Conservation (phyloP, 768 basidiomycete species). For the Leccinum incarnatum region DNA sequence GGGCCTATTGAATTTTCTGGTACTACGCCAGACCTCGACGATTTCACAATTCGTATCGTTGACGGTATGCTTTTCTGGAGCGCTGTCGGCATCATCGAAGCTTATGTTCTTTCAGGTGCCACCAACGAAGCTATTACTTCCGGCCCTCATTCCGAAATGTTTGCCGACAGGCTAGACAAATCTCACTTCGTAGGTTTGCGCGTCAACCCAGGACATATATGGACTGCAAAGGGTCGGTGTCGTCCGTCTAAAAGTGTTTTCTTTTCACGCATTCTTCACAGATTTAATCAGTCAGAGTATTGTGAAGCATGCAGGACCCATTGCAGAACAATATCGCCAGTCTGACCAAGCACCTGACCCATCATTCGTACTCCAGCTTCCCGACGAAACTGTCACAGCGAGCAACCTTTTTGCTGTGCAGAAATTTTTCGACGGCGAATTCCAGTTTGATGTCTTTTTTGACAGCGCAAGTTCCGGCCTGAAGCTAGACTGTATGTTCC, state of each 20-base stretch:
- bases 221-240: conserved; percentile 75
- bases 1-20: conserved; percentile 72
- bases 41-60: conserved; percentile 75
- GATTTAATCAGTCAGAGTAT: conserved; percentile 65
- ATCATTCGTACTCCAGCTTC: conserved; percentile 71
- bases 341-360: conserved; percentile 64
- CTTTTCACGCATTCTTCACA: conserved; percentile 26
- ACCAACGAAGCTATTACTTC: conserved; percentile 50
- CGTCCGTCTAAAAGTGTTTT: neutral
- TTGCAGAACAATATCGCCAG: conserved; percentile 51
- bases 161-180: conserved; percentile 62
- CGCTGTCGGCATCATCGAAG: neutral
- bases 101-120: conserved; percentile 44
- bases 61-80: conserved; percentile 53
- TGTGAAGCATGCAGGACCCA: conserved; percentile 51
- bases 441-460: conserved; percentile 88
- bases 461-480: conserved; percentile 71
- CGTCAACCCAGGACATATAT: conserved; percentile 61
- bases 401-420: conserved; percentile 88
- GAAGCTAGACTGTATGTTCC: conserved; percentile 58
- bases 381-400: conserved; percentile 66
- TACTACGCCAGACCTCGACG: conserved; percentile 72
- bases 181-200: conserved; percentile 68
- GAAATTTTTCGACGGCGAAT: conserved; percentile 78
- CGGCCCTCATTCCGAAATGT: conserved; percentile 57